Base-by-base conservation (phyloP, 108 stramenopile genomes). In the Nitzschia sp. region DNA sequence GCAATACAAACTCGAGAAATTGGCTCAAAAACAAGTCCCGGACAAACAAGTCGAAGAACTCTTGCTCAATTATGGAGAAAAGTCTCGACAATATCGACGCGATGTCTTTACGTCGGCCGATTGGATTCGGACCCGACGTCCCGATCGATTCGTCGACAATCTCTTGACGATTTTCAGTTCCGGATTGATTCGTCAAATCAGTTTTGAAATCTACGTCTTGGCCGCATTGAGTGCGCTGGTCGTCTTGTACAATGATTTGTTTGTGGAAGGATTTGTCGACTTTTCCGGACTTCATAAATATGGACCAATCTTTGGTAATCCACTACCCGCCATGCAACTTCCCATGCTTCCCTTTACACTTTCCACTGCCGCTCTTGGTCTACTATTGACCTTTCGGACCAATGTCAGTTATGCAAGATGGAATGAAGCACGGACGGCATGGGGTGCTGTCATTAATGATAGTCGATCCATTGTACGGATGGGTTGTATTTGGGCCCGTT, bases 361-460 rank as follows among this genome's bases (percentile, higher is more conserved):
- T 9, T 73, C 80, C 8, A 64, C 65, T 59, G 77, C 81, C 9
- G 75, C 86, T 13, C 62, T 90, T 32, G 89, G 89, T 9, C 53
- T 90, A 60, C 58, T 90, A 16, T 67, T 91, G 19, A 82, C 85
- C 9, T 91, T 91, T 56, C 69, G 85, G 16, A 91, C 89, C 11
- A 91, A 91, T 65, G 77, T 84, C 27, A 67, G 78, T 0, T 91
- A 91, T 62, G 48, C 38, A 29, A 44, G 89, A 33, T 91, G 89
- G 89, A 69, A 74, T 34, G 78, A 78, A 61, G 84, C 67, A 25
- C 73, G 89, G 29, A 69, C 61, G 22, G 56, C 80, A 22, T 91
- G 89, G 89, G 73, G 76, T 13, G 59, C 62, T 30, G 75, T 87
- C 32, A 69, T 80, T 26, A 69, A 52, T 16, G 77, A 85, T 41